phyloP scores from a whole-genome alignment of 345 rosid species.

The Populus pruinosa region DNA sequence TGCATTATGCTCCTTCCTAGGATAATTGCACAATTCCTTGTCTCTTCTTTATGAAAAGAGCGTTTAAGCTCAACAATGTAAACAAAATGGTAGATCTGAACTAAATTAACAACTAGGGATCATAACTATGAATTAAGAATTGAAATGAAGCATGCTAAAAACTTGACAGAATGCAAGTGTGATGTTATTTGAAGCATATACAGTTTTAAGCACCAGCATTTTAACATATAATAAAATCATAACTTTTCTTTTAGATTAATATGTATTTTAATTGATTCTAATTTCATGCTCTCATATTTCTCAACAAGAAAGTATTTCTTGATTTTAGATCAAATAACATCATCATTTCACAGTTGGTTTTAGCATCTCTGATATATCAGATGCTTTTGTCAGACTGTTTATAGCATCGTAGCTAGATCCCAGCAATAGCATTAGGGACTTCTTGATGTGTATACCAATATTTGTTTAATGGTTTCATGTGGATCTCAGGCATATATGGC shows the following conservation, averaged over 20 bases:
- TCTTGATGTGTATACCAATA: background rate
- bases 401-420: background rate
- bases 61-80: background rate
- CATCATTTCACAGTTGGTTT: background rate
- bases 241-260: background rate
- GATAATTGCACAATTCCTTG: background rate
- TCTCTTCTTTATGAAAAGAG: no score
- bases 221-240: background rate
- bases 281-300: background rate
- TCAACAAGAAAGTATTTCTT: background rate
- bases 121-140: background rate
- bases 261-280: background rate
- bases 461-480: background rate
- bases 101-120: background rate
- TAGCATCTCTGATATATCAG: background rate
- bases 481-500: conserved; percentile 65
- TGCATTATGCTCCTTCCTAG: background rate
- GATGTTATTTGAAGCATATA: background rate
- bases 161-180: background rate
- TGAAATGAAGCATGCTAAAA: background rate
- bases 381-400: background rate
- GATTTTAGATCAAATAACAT: background rate
- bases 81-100: background rate
- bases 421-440: background rate
- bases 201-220: background rate